A percentile compares a stretch with the other conserved stretches of the same genome.
These are phyloP conservation scores for Penicillium sp. DNA, from an alignment of 2,329 filamentous ascomycete species.

Conservation along the genomic window DNA sequence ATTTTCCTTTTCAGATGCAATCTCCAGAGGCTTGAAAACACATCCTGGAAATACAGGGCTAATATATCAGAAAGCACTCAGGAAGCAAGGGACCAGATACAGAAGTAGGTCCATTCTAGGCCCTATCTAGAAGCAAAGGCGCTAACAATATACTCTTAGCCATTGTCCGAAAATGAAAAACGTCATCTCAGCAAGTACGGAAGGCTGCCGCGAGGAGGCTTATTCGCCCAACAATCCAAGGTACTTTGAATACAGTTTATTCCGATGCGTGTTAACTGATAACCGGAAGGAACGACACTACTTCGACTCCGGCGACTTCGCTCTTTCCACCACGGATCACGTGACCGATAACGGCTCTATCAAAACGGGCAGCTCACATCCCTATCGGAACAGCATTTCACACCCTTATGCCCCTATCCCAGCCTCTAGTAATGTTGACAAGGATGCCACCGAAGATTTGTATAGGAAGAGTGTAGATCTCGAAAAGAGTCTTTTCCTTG, in stretches of 20 bases:
- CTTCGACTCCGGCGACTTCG: slow-evolving; percentile 34
- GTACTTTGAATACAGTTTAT: slow-evolving; percentile 13
- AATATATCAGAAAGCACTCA: slow-evolving; percentile 6
- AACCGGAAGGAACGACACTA: slow-evolving; percentile 26
- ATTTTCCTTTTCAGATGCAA: not conserved
- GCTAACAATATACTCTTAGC: slow-evolving; percentile 11
- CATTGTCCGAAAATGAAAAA: slow-evolving; percentile 17
- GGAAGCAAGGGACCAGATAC: not conserved
- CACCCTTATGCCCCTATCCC: slow-evolving; percentile 30
- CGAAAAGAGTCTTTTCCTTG: slow-evolving; percentile 19
- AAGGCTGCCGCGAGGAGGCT: slow-evolving; percentile 13
- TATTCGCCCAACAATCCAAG: slow-evolving; percentile 16
- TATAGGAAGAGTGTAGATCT: slow-evolving; percentile 14
- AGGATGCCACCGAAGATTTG: slow-evolving; percentile 24
- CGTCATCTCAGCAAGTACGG: slow-evolving; percentile 18
- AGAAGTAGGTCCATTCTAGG: not conserved
- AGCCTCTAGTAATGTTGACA: slow-evolving; percentile 23
- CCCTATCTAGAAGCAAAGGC: not conserved
- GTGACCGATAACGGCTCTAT: slow-evolving; percentile 26
- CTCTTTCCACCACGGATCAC: slow-evolving; percentile 24
- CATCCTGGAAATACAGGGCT: not conserved
- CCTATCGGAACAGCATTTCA: slow-evolving; percentile 28
- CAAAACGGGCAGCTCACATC: slow-evolving; percentile 27
- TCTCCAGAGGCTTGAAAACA: not conserved
- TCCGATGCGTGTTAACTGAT: slow-evolving; percentile 3